Conservation (phyloP, 2,329 filamentous ascomycete species). For the Fusarium brevicatenulatum region DNA sequence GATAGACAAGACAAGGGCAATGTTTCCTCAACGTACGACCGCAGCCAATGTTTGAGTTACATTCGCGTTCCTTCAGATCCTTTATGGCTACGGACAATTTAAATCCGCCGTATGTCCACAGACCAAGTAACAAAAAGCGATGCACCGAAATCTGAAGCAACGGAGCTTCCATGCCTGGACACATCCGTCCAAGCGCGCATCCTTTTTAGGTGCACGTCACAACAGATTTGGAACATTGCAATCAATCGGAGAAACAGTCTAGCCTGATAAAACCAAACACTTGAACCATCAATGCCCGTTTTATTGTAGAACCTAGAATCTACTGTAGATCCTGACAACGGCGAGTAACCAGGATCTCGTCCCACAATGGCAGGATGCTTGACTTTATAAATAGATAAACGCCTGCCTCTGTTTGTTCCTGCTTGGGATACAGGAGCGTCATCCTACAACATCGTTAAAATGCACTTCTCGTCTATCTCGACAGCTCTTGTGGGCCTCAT, state of each 20-base stretch:
- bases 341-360: slow-evolving; percentile 30
- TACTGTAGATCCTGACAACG: slow-evolving; percentile 12
- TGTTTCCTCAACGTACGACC: neutral
- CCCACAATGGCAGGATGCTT: slow-evolving; percentile 17
- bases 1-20: neutral
- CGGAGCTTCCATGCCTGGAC: neutral
- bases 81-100: neutral
- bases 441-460: slow-evolving; percentile 6
- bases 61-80: slow-evolving; percentile 3
- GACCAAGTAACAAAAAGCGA: neutral
- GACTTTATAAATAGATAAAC: slow-evolving; percentile 19
- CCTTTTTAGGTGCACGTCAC: neutral
- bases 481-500: slow-evolving; percentile 30
- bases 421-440: neutral
- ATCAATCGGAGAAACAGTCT: slow-evolving; percentile 19
- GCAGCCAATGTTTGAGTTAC: slow-evolving; percentile 3
- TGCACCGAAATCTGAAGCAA: slow-evolving; percentile 33
- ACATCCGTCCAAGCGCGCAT: slow-evolving; percentile 18
- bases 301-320: slow-evolving; percentile 5
- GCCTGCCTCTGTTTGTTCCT: neutral
- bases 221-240: slow-evolving; percentile 14
- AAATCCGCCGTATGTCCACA: neutral
- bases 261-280: neutral
- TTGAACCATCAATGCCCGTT: slow-evolving; percentile 11
- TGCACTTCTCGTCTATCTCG: slow-evolving; percentile 36